Conservation (phyloP, 768 basidiomycete species). For the Hypholoma sublateritium region DNA sequence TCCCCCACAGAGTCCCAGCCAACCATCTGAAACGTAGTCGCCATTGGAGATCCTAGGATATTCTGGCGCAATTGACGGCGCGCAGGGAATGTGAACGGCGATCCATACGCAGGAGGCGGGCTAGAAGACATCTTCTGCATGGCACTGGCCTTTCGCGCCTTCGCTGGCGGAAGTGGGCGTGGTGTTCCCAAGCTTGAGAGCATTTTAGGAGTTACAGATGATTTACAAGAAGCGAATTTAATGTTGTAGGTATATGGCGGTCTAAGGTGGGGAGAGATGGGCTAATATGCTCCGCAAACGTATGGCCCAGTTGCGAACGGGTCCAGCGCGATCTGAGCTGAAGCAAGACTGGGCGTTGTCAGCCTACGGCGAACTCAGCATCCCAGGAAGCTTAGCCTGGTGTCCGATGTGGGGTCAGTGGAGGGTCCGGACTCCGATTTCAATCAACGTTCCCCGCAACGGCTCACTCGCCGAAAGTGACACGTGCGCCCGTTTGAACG, state of each 20-base stretch:
- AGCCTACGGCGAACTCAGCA: slow-evolving; percentile 6
- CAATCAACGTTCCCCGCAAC: background rate
- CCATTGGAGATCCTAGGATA: slow-evolving; percentile 26
- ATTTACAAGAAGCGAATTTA: background rate
- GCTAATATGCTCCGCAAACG: background rate
- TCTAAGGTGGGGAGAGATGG: background rate
- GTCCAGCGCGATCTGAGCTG: background rate
- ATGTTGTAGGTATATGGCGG: background rate
- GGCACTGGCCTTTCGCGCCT: slow-evolving; percentile 50
- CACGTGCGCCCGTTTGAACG: background rate
- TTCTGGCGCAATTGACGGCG: slow-evolving; percentile 14
- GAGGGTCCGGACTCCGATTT: background rate
- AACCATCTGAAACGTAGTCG: slow-evolving; percentile 25
- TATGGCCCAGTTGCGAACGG: background rate
- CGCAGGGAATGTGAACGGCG: slow-evolving; percentile 34
- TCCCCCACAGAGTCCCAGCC: slow-evolving; percentile 19
- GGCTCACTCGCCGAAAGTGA: background rate
- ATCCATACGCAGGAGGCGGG: slow-evolving; percentile 60
- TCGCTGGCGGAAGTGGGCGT: slow-evolving; percentile 72
- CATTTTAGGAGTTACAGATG: slow-evolving; percentile 19
- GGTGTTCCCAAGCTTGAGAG: slow-evolving; percentile 47
- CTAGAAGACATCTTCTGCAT: slow-evolving; percentile 30
- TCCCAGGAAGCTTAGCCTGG: background rate
- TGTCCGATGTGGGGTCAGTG: background rate
- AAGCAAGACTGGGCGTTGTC: background rate